Percentiles rank a stretch among this genome's conserved stretches.
These are phyloP conservation scores for Phytophthora brassicae DNA, from an alignment of 352 stramenopile genomes.

Conservation along the genomic window DNA sequence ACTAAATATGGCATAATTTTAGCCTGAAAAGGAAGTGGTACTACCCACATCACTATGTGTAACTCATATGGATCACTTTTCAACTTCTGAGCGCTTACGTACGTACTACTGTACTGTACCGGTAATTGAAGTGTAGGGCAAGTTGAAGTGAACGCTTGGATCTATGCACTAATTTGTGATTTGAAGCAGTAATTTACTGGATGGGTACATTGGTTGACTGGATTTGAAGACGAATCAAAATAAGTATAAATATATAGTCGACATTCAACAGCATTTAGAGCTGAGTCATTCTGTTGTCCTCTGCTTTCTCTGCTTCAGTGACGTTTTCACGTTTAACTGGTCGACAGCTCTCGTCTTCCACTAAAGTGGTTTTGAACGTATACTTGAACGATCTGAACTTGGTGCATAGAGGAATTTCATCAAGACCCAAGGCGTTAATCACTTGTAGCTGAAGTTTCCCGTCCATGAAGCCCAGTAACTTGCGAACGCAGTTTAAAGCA, in stretches of 20 bases:
- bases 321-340: not conserved
- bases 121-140: too few species aligned
- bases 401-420: constrained; percentile 50
- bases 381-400: constrained; percentile 68
- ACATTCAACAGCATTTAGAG: not conserved
- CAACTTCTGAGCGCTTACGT: too few species aligned
- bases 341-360: constrained; percentile 16
- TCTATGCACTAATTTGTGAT: too few species aligned
- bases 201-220: too few species aligned
- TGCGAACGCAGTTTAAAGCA: constrained; percentile 65
- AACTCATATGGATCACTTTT: too few species aligned
- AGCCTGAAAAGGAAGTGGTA: too few species aligned
- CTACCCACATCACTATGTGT: too few species aligned
- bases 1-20: too few species aligned
- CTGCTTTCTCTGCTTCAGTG: not conserved
- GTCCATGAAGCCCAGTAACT: constrained; percentile 74
- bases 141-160: not conserved
- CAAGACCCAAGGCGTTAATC: constrained; percentile 41
- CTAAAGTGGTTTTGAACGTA: constrained; percentile 35
- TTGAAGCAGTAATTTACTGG: too few species aligned
- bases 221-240: too few species aligned
- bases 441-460: constrained; percentile 44
- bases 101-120: too few species aligned
- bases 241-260: constrained; percentile 31
- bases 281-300: not conserved